Evolutionary conservation across 108 stramenopile species (phyloP).

Genomic region (Skeletonema potamos): DNA sequence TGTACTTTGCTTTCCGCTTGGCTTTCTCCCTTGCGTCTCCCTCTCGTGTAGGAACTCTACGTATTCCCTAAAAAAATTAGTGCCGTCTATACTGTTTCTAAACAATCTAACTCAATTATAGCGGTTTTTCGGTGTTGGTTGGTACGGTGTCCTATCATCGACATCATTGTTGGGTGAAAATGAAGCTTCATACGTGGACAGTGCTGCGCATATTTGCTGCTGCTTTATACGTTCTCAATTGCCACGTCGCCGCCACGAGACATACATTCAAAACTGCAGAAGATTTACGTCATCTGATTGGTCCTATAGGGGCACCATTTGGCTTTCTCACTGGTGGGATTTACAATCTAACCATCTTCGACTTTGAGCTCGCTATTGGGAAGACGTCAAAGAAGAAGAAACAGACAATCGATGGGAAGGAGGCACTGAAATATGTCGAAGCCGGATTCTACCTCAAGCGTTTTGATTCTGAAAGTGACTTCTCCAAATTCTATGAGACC

Average conservation of each 20-base stretch:
- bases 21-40: too few relatives aligned
- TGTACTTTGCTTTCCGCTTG: too few relatives aligned
- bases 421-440: conserved; percentile 43
- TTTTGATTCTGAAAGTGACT: conserved; percentile 72
- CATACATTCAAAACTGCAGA: conserved; percentile 57
- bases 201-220: background rate
- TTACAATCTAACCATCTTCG: conserved; percentile 77
- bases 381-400: conserved; percentile 10
- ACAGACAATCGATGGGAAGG: conserved; percentile 2
- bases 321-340: conserved; percentile 85
- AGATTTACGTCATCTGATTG: conserved; percentile 66
- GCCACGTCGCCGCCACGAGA: conserved; percentile 33
- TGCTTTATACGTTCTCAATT: background rate
- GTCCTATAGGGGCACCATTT: conserved; percentile 84
- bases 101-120: too few relatives aligned
- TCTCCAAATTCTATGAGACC: conserved; percentile 54
- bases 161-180: background rate
- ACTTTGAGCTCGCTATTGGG: conserved; percentile 52
- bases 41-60: too few relatives aligned
- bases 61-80: too few relatives aligned
- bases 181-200: background rate
- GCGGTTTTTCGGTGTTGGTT: background rate
- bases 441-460: conserved; percentile 74
- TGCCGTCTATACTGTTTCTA: too few relatives aligned
- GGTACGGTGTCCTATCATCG: background rate